These are phyloP conservation scores for Sporormia fimetaria DNA, from an alignment of 495 filamentous ascomycete species.

Conservation along the genomic window DNA sequence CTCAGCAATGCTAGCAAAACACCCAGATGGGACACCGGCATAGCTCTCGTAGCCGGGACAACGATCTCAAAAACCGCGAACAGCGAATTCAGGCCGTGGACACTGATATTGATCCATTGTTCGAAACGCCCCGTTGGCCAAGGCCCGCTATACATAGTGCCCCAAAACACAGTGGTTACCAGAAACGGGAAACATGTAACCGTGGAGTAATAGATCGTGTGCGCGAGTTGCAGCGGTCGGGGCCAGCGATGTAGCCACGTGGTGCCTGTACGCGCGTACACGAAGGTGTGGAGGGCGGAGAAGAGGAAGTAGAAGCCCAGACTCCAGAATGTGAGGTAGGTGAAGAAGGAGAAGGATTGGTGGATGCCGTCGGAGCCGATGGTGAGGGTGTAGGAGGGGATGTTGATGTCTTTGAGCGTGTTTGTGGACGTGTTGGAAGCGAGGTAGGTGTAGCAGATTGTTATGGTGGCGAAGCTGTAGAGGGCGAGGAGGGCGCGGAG, in stretches of 20 bases:
- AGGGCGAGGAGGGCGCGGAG: constrained; percentile 42
- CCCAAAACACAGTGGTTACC: constrained; percentile 35
- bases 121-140: constrained; percentile 37
- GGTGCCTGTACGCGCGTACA: no score
- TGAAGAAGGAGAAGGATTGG: constrained; percentile 11
- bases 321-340: constrained; percentile 10
- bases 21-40: constrained; percentile 43
- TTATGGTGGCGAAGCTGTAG: constrained; percentile 64
- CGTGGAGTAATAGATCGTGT: constrained; percentile 52
- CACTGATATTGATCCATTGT: constrained; percentile 57
- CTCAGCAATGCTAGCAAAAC: constrained; percentile 49
- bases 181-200: constrained; percentile 55
- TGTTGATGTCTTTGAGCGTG: constrained; percentile 8
- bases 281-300: constrained; percentile 7
- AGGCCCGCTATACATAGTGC: constrained; percentile 6
- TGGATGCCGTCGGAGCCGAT: constrained; percentile 9
- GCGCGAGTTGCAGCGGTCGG: constrained; percentile 48
- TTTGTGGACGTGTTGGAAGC: constrained; percentile 1
- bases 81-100: constrained; percentile 57
- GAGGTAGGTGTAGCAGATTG: constrained; percentile 29
- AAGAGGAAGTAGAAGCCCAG: constrained; percentile 11
- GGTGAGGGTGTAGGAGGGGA: constrained; percentile 3
- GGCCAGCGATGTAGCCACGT: constrained; percentile 51
- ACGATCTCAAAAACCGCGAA: constrained; percentile 62
- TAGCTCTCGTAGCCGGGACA: constrained; percentile 45